A percentile compares a stretch with the other conserved stretches of the same genome.
Conservation (phyloP, 169 alveolate species). For the Eimeria sp. region DNA sequence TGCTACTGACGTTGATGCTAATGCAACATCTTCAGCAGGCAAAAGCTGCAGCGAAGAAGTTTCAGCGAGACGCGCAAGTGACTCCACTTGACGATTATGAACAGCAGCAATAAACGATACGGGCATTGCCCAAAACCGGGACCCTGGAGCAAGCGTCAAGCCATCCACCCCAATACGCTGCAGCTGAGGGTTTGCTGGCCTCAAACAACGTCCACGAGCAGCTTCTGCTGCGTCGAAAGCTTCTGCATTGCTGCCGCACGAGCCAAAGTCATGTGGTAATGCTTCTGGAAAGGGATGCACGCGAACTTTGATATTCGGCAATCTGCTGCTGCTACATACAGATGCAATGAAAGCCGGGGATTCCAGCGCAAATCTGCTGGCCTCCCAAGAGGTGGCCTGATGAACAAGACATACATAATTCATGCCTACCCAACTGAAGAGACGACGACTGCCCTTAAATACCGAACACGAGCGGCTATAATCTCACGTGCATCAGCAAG, state of each 20-base stretch:
- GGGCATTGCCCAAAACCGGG: constrained; percentile 78
- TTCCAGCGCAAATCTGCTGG: constrained; percentile 29
- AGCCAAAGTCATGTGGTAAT: background rate
- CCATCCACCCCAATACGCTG: background rate
- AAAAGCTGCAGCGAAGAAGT: background rate
- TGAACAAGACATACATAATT: background rate
- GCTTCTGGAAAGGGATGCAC: constrained; percentile 22
- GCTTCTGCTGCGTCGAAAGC: background rate
- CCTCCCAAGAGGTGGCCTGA: constrained; percentile 45
- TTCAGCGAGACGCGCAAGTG: constrained; percentile 19
- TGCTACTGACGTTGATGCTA: background rate
- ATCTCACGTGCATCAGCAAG: background rate
- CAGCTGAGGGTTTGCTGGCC: background rate
- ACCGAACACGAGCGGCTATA: background rate
- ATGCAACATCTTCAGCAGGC: background rate
- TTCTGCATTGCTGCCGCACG: constrained; percentile 13
- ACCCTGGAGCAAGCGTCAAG: constrained; percentile 29
- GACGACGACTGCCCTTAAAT: background rate
- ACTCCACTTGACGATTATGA: constrained; percentile 26
- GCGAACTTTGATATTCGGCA: background rate
- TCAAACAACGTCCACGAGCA: background rate
- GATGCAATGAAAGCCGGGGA: constrained; percentile 38
- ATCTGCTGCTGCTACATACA: constrained; percentile 65
- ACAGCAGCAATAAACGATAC: constrained; percentile 61
- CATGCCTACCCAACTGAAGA: background rate